Percentiles rank a stretch among this genome's conserved stretches.
These are phyloP conservation scores for Oryza meyeriana DNA, from an alignment of 176 grass and related monocot species.

Conservation along the genomic window DNA sequence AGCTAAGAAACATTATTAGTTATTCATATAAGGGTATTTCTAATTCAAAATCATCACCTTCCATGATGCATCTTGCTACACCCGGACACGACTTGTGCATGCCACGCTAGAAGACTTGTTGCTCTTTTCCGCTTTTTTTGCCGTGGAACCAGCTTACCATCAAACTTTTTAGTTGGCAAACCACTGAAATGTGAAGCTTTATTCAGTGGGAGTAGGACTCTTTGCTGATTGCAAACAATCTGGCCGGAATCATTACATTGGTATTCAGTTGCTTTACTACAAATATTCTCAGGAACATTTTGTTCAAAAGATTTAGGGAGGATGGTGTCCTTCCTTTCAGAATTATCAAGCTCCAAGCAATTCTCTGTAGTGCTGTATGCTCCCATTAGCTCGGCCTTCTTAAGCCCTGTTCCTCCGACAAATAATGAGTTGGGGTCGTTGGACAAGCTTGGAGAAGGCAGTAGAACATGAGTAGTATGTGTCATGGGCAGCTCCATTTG, in stretches of 20 bases:
- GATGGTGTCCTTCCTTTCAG: constrained; percentile 11
- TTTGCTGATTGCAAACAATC: constrained; percentile 25
- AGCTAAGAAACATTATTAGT: neutral
- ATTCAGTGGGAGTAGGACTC: constrained; percentile 16
- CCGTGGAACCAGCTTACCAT: constrained; percentile 13
- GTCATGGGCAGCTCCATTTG: constrained; percentile 17
- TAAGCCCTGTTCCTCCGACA: constrained; percentile 20
- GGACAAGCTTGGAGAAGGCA: constrained; percentile 7
- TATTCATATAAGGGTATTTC: neutral
- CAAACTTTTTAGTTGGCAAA: constrained; percentile 7
- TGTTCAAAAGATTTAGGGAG: constrained; percentile 15
- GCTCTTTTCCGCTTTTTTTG: constrained; percentile 42
- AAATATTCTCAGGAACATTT: constrained; percentile 15
- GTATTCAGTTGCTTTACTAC: neutral
- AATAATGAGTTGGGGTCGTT: constrained; percentile 19
- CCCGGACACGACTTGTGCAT: constrained; percentile 7
- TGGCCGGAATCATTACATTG: constrained; percentile 19
- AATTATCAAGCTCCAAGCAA: constrained; percentile 8
- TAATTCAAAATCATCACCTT: constrained; percentile 37
- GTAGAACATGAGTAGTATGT: constrained; percentile 20
- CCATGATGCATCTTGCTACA: constrained; percentile 2
- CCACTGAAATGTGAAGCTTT: constrained; percentile 1
- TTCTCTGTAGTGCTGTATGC: neutral
- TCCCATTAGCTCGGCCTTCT: neutral
- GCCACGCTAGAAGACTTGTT: constrained; percentile 32